Evolutionary conservation across 2,329 filamentous ascomycete genomes (phyloP), one percentile per base, ranked within the genome.

Genomic region (Rugonectria rugulosa): DNA sequence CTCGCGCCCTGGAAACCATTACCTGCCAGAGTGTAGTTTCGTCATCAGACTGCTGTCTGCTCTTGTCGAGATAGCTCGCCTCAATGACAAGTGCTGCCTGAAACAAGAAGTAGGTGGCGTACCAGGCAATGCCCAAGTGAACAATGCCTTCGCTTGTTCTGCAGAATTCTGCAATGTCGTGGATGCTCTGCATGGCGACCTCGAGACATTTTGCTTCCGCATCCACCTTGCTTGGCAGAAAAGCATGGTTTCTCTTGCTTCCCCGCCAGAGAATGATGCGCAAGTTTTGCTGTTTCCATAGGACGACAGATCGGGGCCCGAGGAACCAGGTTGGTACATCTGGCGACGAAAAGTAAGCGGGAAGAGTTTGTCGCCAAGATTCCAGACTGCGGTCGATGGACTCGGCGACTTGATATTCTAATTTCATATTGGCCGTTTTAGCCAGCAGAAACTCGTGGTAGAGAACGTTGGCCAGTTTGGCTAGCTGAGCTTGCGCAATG

Each of bases 51-150:
- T 54, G 51, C 17, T 57, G 53, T 29, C 24, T 51, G 6, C 42
- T 38, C 20, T 53, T 52, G n/a, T 53, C 37, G 6, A 60, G 37
- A 19, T 50, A 51, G 12, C 56, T 58, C 3, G 56, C 56, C 42
- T 73, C 69, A 1, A 75, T 72, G 3, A 79, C 75, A 3, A 79
- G 65, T 0, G 72, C 71, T 0, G 76, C 76, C 48, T 79, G 77
- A 50, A 79, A 79, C 2, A 78, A 61, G 51, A 78, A 78, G 59
- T 77, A 79, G 10, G 75, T 73, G 1, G 71, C 72, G 56, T 79
- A 79, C 76, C 76, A 79, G 3, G 68, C 69, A 5, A 73, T 60
- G 29, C 76, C 68, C 14, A 70, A 67, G 15, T 73, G 72, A 6
- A 73, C 61, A 7, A 52, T 50, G 4, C 54, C 56, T 9, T 63